phyloP scores from a whole-genome alignment of 192 early-diverging fungal species.

The Coemansia sp. region DNA sequence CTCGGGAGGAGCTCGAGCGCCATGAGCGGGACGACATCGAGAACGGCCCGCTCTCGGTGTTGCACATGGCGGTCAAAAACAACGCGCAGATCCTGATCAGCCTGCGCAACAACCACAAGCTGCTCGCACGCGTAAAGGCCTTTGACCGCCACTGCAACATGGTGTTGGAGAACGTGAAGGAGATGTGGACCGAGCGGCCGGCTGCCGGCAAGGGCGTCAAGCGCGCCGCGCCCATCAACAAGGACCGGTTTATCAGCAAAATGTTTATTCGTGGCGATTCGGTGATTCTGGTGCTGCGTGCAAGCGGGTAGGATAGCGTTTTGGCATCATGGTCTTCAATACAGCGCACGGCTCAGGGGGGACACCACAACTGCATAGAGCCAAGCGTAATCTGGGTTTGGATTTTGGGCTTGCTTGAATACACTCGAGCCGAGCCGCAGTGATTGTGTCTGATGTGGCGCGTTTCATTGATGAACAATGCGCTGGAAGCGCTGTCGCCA shows the following conservation, averaged over 20 bases:
- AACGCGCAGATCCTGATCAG: constrained; percentile 95
- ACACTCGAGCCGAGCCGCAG: too few relatives aligned
- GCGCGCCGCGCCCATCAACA: constrained; percentile 94
- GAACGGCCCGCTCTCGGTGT: constrained; percentile 94
- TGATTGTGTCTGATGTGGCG: too few relatives aligned
- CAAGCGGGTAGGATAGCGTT: constrained; percentile 26
- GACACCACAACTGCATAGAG: too few relatives aligned
- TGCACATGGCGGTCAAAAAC: constrained; percentile 90
- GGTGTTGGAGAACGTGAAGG: constrained; percentile 99
- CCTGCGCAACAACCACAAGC: constrained; percentile 96
- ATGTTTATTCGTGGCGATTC: constrained; percentile 98
- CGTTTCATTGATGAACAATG: too few relatives aligned
- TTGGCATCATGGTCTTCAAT: too few relatives aligned
- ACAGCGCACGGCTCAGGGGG: too few relatives aligned
- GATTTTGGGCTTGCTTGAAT: too few relatives aligned
- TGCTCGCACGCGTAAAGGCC: constrained; percentile 95
- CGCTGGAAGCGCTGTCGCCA: too few relatives aligned
- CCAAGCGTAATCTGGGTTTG: too few relatives aligned
- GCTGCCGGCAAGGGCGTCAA: constrained; percentile 84
- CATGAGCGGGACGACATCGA: constrained; percentile 94
- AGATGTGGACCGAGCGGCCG: constrained; percentile 98
- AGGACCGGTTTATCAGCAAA: constrained; percentile 97
- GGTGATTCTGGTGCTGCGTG: constrained; percentile 71
- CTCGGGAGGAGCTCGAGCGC: constrained; percentile 74
- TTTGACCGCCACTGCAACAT: constrained; percentile 99